Evolutionary conservation across 768 basidiomycete genomes (phyloP).

Genomic region (Tylopilus subfusipes): DNA sequence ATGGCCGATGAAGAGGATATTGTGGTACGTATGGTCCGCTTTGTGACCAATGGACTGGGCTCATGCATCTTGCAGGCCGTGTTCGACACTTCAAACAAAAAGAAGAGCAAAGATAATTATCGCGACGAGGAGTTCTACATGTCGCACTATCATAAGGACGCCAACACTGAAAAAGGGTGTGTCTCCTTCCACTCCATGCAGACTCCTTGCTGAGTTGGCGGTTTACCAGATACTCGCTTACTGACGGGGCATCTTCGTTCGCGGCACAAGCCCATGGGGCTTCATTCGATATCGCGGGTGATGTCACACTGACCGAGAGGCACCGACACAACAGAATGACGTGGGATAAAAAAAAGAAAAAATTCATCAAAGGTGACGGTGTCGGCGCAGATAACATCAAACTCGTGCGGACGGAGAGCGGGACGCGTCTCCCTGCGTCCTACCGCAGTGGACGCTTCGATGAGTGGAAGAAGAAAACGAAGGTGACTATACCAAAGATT

Average conservation of each 20-base stretch:
- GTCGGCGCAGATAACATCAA: constrained; percentile 90
- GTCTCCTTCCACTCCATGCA: constrained; percentile 17
- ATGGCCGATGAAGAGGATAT: constrained; percentile 82
- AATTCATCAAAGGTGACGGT: constrained; percentile 83
- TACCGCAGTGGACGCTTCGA: constrained; percentile 94
- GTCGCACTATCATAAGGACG: constrained; percentile 87
- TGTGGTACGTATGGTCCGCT: constrained; percentile 42
- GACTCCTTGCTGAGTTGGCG: neutral
- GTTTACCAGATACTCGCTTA: constrained; percentile 72
- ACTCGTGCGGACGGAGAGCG: constrained; percentile 89
- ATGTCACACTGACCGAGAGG: constrained; percentile 56
- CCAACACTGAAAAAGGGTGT: constrained; percentile 86
- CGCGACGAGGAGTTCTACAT: constrained; percentile 88
- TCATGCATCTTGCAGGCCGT: constrained; percentile 47
- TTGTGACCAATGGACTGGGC: neutral
- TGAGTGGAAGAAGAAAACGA: constrained; percentile 86
- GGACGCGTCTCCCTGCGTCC: constrained; percentile 83
- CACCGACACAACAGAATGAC: constrained; percentile 58
- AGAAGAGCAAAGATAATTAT: constrained; percentile 44
- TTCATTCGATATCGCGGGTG: constrained; percentile 79
- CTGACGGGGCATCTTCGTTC: constrained; percentile 83
- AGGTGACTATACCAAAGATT: constrained; percentile 68
- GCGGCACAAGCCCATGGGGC: constrained; percentile 76
- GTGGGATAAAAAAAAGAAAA: constrained; percentile 98
- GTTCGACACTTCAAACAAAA: constrained; percentile 54